Base-by-base conservation (phyloP, 2,329 filamentous ascomycete species). In the Ophiostoma tasmaniense region DNA sequence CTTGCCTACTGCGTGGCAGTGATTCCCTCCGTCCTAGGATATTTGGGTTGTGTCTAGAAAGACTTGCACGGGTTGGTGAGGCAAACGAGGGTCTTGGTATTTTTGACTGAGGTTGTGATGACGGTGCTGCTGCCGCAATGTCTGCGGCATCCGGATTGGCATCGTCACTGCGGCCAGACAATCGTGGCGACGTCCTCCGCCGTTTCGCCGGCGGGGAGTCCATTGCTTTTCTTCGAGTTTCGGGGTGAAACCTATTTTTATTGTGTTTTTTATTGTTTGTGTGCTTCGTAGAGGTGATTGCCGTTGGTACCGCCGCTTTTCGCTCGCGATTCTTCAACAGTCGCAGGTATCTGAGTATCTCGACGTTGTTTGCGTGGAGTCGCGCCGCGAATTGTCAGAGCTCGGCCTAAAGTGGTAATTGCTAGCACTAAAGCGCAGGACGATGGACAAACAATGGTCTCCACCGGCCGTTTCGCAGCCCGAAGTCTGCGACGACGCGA, bases 21-120 rank as follows among this genome's bases (percentile, higher is more conserved):
- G 78, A 74, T 73, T n/a, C 30, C 10, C 61, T 64, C 7, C 61
- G 61, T 37, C 82, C 80, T 42, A 88, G 77, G 7, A 88, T 80
- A 13, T 87, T 83, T 0, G 87, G 85, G 71, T 89, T 85, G 65
- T 85, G 83, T 72, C 85, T 84, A 69, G 87, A 81, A 17, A 90
- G 77, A 73, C 87, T 90, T 14, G 88, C 82, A 75, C 83, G 86
- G 0, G 88, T 90, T 0, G 89, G 88, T n/a, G 88, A 89, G 68
- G 85, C 85, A 74, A 87, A 90, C 0, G 87, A 89, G 0, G 85
- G 82, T 0, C 82, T 82, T 64, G 75, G 73, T 39, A 67, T 69
- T 52, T 71, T 73, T 20, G 71, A 72, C 64, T 71, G 50, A 5
- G 66, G 22, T 1, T 64, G n/a, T 33, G 35, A 30, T 20, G 64